Evolutionary conservation across 305 asterid species (phyloP).

Genomic region (Solanum hybrid): DNA sequence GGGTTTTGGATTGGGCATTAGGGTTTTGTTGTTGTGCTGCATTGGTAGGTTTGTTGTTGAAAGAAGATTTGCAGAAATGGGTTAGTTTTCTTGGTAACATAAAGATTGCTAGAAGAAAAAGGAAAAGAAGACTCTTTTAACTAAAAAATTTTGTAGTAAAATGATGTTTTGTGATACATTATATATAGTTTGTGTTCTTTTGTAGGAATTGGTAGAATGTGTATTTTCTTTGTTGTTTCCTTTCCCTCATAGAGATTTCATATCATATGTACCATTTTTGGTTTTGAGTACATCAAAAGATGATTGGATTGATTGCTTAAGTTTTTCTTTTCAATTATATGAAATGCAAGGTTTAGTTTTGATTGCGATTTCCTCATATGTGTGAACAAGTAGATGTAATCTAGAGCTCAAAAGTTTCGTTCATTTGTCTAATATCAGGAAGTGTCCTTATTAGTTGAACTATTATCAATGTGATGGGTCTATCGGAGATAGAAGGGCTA

Average conservation of each 20-base stretch:
- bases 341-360: background rate
- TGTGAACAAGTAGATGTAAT: background rate
- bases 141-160: background rate
- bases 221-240: background rate
- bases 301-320: background rate
- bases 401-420: background rate
- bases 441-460: background rate
- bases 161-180: background rate
- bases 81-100: constrained; percentile 17
- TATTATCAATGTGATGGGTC: background rate
- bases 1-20: constrained; percentile 48
- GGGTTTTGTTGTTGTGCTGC: constrained; percentile 72
- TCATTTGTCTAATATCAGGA: background rate
- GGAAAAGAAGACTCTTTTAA: constrained; percentile 35
- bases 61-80: constrained; percentile 28
- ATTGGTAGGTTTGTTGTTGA: constrained; percentile 34
- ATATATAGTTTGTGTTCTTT: background rate
- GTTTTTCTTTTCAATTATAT: background rate
- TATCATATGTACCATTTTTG: background rate
- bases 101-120: constrained; percentile 18
- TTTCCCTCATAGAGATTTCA: background rate
- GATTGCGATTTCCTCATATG: background rate
- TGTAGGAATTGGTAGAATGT: background rate
- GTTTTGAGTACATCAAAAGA: background rate
- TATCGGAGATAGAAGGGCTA: background rate